phyloP scores from a whole-genome alignment of 345 rosid genomes.

The Microthlaspi erraticum region DNA sequence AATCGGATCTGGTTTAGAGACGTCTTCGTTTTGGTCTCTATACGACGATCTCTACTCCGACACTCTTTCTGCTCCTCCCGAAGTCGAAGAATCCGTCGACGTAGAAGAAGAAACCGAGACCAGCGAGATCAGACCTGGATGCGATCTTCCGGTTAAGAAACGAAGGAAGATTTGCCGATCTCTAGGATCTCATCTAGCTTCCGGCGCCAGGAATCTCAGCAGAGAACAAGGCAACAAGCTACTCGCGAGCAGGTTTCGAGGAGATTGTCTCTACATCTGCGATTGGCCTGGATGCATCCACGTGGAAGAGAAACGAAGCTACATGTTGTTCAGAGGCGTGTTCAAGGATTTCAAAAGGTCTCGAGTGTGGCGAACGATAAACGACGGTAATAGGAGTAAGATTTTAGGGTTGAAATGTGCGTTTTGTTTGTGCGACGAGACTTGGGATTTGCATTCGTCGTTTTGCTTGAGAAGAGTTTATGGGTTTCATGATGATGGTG shows the following conservation, averaged over 20 bases:
- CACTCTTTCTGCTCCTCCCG: conserved; percentile 58
- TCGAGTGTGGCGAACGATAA: conserved; percentile 86
- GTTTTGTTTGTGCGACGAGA: conserved; percentile 71
- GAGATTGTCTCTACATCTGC: conserved; percentile 80
- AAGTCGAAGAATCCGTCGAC: conserved; percentile 44
- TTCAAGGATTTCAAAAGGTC: conserved; percentile 88
- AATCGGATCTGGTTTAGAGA: conserved; percentile 26
- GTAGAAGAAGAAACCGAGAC: conserved; percentile 37
- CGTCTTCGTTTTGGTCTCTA: conserved; percentile 68
- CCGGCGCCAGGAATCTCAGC: conserved; percentile 76
- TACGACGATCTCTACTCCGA: conserved; percentile 83
- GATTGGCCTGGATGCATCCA: conserved; percentile 97
- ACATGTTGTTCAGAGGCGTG: conserved; percentile 89
- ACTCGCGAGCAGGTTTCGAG: conserved; percentile 86
- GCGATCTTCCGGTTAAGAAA: conserved; percentile 44
- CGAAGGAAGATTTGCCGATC: conserved; percentile 58
- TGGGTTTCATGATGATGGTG: conserved; percentile 92
- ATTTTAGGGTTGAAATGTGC: conserved; percentile 70
- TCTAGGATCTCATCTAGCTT: conserved; percentile 69
- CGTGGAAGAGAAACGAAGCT: conserved; percentile 76
- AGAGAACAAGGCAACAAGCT: conserved; percentile 90
- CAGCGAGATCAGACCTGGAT: conserved; percentile 39
- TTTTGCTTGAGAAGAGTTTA: conserved; percentile 82
- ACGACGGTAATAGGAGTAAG: conserved; percentile 69
- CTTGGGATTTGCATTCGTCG: conserved; percentile 91